Percentiles rank a stretch among this genome's conserved stretches.
Conservation (phyloP, 805 yeast species). For the Hanseniaspora valbyensis region DNA sequence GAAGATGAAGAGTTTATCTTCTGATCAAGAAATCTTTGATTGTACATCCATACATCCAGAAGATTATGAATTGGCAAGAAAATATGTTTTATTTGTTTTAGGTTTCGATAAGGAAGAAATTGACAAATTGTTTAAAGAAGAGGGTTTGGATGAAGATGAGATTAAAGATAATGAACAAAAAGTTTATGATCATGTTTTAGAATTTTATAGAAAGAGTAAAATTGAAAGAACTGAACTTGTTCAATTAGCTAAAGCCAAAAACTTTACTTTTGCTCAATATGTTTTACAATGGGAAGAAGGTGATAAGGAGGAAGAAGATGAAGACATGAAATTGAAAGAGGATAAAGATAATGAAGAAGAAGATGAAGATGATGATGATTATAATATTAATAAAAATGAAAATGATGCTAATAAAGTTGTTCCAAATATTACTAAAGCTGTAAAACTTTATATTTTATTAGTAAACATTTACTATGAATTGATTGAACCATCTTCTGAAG, state of each 20-base stretch:
- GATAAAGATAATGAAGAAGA: constrained; percentile 18
- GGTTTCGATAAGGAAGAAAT: constrained; percentile 12
- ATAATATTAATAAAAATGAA: constrained; percentile 74
- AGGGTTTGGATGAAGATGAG: constrained; percentile 12
- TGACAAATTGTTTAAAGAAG: constrained; percentile 2
- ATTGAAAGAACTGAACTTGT: constrained; percentile 13
- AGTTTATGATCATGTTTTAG: constrained; percentile 4
- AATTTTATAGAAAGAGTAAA: constrained; percentile 10
- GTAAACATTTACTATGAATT: constrained; percentile 46
- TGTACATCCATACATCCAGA: constrained; percentile 96
- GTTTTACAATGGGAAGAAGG: constrained; percentile 14
- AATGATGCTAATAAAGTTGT: constrained; percentile 31
- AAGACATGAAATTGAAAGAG: background rate
- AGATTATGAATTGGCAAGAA: constrained; percentile 89
- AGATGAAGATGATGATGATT: constrained; percentile 28
- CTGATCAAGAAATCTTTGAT: constrained; percentile 73
- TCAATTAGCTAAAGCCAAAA: constrained; percentile 11
- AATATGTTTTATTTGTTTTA: constrained; percentile 46
- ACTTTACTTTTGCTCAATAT: constrained; percentile 15
- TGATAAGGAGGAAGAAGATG: constrained; percentile 2
- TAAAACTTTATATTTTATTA: constrained; percentile 24
- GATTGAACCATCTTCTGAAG: constrained; percentile 77
- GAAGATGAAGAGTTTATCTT: constrained; percentile 27
- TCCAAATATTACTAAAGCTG: constrained; percentile 78
- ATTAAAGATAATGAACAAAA: constrained; percentile 14